These are phyloP conservation scores for Kwoniella europaea DNA, from an alignment of 768 basidiomycete genomes.

Conservation along the genomic window DNA sequence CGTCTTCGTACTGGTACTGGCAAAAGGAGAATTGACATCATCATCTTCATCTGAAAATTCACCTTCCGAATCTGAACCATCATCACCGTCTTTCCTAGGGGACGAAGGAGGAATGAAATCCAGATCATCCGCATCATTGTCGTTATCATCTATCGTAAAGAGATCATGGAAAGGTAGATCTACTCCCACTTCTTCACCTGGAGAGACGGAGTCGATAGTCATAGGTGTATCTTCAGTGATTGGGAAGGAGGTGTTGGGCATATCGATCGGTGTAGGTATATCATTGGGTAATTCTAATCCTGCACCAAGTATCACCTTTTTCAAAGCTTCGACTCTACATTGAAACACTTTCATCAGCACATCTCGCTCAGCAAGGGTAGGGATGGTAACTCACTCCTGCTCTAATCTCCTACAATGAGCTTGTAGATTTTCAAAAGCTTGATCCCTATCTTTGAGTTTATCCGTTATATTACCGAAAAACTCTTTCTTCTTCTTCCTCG, in stretches of 20 bases:
- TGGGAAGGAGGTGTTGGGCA: not conserved
- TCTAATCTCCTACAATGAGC: conserved; percentile 25
- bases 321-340: conserved; percentile 20
- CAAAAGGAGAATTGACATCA: conserved; percentile 2
- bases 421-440: conserved; percentile 15
- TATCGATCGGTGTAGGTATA: conserved; percentile 2
- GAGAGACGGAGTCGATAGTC: conserved; percentile 18
- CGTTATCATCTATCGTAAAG: conserved; percentile 29
- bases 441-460: conserved; percentile 21
- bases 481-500: conserved; percentile 35
- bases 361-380: not conserved
- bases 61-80: conserved; percentile 17
- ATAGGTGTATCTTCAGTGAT: conserved; percentile 13
- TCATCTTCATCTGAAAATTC: conserved; percentile 23
- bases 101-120: conserved; percentile 31
- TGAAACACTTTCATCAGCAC: not conserved
- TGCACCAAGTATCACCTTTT: conserved; percentile 19
- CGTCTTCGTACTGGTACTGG: not conserved
- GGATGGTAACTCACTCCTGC: conserved; percentile 23
- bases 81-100: conserved; percentile 18
- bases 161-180: conserved; percentile 23
- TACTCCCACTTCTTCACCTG: conserved; percentile 6
- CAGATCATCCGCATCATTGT: conserved; percentile 32
- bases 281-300: conserved; percentile 23
- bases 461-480: conserved; percentile 27